Evolutionary conservation across 176 grass and related monocot species (phyloP), one percentile per base, ranked within the genome.

Genomic region (Musa beccarii): DNA sequence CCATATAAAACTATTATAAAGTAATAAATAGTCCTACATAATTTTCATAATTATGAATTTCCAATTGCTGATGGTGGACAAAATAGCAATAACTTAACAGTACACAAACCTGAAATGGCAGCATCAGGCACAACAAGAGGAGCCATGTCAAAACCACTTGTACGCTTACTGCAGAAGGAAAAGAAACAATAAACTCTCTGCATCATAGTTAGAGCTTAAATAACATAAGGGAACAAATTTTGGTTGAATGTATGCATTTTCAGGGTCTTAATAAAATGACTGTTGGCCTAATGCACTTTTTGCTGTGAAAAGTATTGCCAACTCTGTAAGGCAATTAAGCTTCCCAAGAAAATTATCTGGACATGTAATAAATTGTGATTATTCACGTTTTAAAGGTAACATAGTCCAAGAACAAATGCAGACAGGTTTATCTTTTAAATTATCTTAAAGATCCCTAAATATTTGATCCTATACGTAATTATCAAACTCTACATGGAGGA

Each of bases 141-240:
- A 54, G 57, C 79, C 79, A 80, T 80, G 20, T 80, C 79, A 43
- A 80, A 80, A 53, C 79, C 79, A 65, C 79, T 80, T 65, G 68
- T 51, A 19, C 79, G 68, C 69, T 80, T 80, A 34, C 79, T 80
- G 57, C 55, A 80, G 10, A 73, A 73, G 69, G 23, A 73, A 63
- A 62, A 12, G 1, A 2, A 43, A 50, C 19, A 17, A 17, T 70
- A 51, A 51, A 11, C 34, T 70, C 63, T 28, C 68, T 17, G n/a
- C 19, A 20, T 21, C 9, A 51, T 70, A 70, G 4, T 43, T 52
- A 55, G 25, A 59, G 53, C 11, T 77, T 4, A 66, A 51, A 15
- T 66, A 66, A 15, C 4, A 13, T 14, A 16, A 52, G 49, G 4
- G 20, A 14, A 53, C 1, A 52, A 53, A 6, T 8, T 61, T 61